phyloP scores from a whole-genome alignment of 768 basidiomycete genomes.

The Lactarius vividus region DNA sequence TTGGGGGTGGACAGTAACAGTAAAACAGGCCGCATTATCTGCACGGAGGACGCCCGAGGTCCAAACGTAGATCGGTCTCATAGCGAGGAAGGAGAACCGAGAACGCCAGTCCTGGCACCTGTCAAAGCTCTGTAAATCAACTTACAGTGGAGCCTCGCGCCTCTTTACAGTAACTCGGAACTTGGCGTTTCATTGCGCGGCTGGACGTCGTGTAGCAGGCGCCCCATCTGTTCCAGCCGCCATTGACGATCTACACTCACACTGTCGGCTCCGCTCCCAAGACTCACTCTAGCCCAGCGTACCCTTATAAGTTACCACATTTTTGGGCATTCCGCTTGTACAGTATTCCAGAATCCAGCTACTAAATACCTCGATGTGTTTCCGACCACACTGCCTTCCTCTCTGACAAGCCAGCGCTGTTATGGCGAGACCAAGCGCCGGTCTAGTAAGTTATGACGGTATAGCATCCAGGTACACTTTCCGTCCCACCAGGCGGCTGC shows the following conservation, averaged over 20 bases:
- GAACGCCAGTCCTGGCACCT: neutral
- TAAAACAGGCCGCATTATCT: no score
- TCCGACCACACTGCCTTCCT: slow-evolving; percentile 1
- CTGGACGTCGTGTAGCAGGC: slow-evolving; percentile 6
- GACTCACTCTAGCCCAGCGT: no score
- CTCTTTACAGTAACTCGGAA: neutral
- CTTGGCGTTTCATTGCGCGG: no score
- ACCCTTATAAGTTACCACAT: neutral
- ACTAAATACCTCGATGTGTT: neutral
- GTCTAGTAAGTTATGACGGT: neutral
- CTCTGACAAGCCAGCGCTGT: neutral
- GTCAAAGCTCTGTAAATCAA: neutral
- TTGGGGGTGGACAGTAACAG: no score
- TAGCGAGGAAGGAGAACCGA: neutral
- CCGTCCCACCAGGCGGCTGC: slow-evolving; percentile 2
- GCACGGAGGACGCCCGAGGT: neutral
- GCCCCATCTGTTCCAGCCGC: slow-evolving; percentile 14
- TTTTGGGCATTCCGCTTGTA: slow-evolving; percentile 16
- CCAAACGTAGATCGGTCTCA: neutral
- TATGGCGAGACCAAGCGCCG: slow-evolving; percentile 8
- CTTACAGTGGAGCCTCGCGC: slow-evolving; percentile 2
- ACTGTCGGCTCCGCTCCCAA: no score
- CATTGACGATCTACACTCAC: no score
- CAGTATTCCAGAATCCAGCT: slow-evolving; percentile 8
- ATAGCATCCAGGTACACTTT: neutral